Conservation (phyloP, 75 land plant genomes). For the Cryptomeria japonica region DNA sequence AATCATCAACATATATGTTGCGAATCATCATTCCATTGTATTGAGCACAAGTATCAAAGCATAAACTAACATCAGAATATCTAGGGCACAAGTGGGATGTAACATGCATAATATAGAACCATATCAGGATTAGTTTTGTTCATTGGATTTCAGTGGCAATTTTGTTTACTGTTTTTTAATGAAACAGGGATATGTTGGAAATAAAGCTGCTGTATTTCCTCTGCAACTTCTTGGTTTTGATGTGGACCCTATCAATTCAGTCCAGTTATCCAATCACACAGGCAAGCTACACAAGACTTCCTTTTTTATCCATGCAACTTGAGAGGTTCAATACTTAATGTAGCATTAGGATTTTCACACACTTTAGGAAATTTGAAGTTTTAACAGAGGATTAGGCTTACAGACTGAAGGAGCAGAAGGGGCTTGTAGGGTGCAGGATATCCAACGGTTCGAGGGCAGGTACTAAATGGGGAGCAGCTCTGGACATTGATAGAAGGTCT, state of each 20-base stretch:
- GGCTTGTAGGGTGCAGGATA: slow-evolving; percentile 71
- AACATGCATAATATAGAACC: background rate
- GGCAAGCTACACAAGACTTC: slow-evolving; percentile 67
- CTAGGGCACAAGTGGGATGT: no score
- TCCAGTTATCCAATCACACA: slow-evolving; percentile 99
- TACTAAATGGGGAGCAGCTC: slow-evolving; percentile 86
- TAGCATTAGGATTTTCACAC: slow-evolving; percentile 16
- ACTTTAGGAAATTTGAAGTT: slow-evolving; percentile 10
- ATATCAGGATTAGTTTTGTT: background rate
- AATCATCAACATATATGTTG: no score
- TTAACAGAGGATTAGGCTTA: slow-evolving; percentile 7
- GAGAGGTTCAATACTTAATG: slow-evolving; percentile 30
- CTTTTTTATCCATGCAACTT: slow-evolving; percentile 21
- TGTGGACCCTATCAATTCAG: slow-evolving; percentile 98
- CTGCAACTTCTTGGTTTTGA: slow-evolving; percentile 96
- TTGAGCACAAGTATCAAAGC: no score
- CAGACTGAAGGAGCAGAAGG: background rate
- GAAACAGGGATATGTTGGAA: slow-evolving; percentile 93
- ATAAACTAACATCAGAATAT: no score
- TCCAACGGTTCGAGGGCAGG: slow-evolving; percentile 91
- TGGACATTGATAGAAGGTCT: slow-evolving; percentile 95
- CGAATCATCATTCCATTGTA: no score
- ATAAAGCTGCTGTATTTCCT: slow-evolving; percentile 98
- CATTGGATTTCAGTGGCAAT: background rate
- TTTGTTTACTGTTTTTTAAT: slow-evolving; percentile 1